Base-by-base conservation (phyloP, 2,329 filamentous ascomycete genomes). In the Trichoderma cornu-damae region DNA sequence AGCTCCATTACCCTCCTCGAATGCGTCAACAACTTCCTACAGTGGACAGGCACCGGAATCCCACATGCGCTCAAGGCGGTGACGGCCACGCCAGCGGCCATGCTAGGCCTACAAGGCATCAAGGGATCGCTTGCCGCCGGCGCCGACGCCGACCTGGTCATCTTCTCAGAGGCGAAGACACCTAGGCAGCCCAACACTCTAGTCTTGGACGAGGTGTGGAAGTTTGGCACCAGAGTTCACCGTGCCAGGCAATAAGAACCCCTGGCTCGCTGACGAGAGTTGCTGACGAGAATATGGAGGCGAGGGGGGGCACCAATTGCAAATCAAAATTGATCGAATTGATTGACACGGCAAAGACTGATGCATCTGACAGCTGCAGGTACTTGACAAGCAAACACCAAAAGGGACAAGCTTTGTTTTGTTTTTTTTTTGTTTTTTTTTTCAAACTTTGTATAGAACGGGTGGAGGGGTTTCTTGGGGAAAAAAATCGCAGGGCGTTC, bases 1-100 rank as follows among this genome's bases (percentile, higher is more conserved):
- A 87, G 83, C 64, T 85, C 84, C 40, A 84, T 86, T 52, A 86
- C 86, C 6, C 77, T 95, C n/a, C 80, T 92, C 38, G 87, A 93
- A 64, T 94, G 90, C 65, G 84, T 92, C 55, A 87, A 85, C 67
- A 94, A 94, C 71, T 92, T 94, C 69, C 76, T 90, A 63, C 80
- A 80, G 59, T 93, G 87, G 86, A 86, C 86, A 1, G 87, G 86
- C 12, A 80, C 83, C 4, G 79, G 78, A 34, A 79, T 92, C 34
- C 82, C 87, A 0, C 80, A 86, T 66, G 88, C 86, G 1, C 72
- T 94, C 44, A 82, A 80, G 61, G 82, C 88, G 7, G 89, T 92
- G 28, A 94, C 90, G 0, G 76, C 81, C 32, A 91, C 89, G 1
- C 90, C 90, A 1, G 89, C 90, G 1, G 80, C 78, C 47, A 90